Conservation (phyloP, 257 asterid genomes). For the Petrea volubilis region DNA sequence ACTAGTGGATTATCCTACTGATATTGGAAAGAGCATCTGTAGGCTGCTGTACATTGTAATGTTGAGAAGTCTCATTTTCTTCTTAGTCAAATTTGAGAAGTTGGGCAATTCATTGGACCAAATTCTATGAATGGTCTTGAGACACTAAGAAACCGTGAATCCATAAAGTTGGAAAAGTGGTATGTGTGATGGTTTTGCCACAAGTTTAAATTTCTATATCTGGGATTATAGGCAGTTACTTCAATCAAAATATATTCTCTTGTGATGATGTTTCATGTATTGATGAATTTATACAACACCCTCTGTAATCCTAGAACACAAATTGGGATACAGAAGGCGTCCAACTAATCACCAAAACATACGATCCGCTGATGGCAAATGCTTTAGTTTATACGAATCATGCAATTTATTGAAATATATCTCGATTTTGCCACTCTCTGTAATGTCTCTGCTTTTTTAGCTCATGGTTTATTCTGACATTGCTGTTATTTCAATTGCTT, state of each 20-base stretch:
- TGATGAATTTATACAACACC: neutral
- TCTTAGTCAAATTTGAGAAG: neutral
- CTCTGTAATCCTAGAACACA: neutral
- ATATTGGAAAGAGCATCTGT: neutral
- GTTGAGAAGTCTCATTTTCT: neutral
- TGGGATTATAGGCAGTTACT: neutral
- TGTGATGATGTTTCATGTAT: neutral
- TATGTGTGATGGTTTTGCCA: neutral
- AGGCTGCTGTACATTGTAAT: neutral
- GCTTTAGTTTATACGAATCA: neutral
- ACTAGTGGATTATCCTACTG: neutral
- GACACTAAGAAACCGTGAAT: neutral
- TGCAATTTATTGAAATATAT: neutral
- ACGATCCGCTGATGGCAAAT: too few species aligned
- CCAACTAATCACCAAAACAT: too few species aligned
- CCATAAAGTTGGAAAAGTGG: neutral
- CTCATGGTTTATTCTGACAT: neutral
- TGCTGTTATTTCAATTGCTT: constrained; percentile 2
- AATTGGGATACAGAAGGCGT: neutral
- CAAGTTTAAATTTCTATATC: neutral
- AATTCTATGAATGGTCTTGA: neutral
- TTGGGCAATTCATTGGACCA: neutral
- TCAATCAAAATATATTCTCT: neutral
- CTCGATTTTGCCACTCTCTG: neutral
- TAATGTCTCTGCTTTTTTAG: neutral